phyloP scores from a whole-genome alignment of 768 basidiomycete genomes.

The Mycena haematopus region DNA sequence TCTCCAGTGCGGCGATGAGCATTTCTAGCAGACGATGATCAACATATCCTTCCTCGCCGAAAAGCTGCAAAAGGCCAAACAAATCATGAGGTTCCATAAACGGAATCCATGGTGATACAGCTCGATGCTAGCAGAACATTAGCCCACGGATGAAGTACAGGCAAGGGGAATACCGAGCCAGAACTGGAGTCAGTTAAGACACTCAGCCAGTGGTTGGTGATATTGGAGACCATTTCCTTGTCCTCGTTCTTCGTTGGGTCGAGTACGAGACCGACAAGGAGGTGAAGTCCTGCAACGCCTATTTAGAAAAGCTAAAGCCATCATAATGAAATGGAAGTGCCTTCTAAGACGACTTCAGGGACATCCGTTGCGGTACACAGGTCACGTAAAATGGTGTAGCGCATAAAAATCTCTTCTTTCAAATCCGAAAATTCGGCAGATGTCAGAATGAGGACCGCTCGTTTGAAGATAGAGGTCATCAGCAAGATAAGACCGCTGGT shows the following conservation, averaged over 20 bases:
- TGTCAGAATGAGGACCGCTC: constrained; percentile 36
- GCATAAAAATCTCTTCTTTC: constrained; percentile 49
- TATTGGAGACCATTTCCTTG: constrained; percentile 44
- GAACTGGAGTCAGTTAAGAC: constrained; percentile 25
- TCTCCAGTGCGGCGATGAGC: constrained; percentile 45
- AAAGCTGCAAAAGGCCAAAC: constrained; percentile 50
- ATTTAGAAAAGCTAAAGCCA: neutral
- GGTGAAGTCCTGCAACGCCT: constrained; percentile 44
- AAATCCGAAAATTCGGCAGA: constrained; percentile 40
- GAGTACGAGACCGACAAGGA: constrained; percentile 48
- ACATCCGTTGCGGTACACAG: constrained; percentile 41
- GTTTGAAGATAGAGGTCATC: constrained; percentile 44
- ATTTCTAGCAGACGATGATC: constrained; percentile 39
- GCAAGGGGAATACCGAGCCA: constrained; percentile 19
- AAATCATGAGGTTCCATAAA: constrained; percentile 54
- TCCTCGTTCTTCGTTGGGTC: constrained; percentile 45
- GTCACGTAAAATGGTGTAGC: constrained; percentile 38
- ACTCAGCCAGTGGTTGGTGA: constrained; percentile 51
- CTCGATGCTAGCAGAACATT: constrained; percentile 32
- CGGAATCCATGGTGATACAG: constrained; percentile 57
- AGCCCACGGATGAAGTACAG: neutral
- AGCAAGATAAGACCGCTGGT: constrained; percentile 44
- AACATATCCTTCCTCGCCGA: constrained; percentile 30
- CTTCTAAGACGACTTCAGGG: constrained; percentile 39
- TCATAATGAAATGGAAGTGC: constrained; percentile 31